phyloP scores from a whole-genome alignment of 495 filamentous ascomycete genomes.

The Ascobolus immersus region DNA sequence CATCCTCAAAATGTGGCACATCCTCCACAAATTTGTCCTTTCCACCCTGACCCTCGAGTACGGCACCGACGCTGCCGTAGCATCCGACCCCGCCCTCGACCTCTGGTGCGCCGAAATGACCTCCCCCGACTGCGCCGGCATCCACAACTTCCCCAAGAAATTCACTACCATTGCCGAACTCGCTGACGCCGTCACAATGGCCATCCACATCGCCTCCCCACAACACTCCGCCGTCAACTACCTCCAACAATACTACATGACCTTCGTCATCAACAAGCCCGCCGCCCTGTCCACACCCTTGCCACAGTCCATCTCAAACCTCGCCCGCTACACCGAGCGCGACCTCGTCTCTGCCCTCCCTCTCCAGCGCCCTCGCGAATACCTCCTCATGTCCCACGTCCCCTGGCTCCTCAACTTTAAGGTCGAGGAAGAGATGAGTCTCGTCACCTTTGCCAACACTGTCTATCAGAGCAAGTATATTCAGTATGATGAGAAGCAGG shows the following conservation, averaged over 20 bases:
- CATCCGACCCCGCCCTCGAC: conserved; percentile 15
- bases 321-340: conserved; percentile 14
- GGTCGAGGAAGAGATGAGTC: conserved; percentile 17
- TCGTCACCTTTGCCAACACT: conserved; percentile 19
- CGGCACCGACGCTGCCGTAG: conserved; percentile 10
- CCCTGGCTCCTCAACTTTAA: conserved; percentile 23
- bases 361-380: conserved; percentile 19
- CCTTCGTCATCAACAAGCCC: conserved; percentile 23
- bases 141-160: neutral
- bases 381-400: conserved; percentile 21
- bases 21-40: conserved; percentile 18
- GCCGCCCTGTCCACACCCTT: conserved; percentile 17
- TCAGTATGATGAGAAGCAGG: too few relatives aligned
- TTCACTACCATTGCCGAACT: conserved; percentile 12
- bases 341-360: conserved; percentile 21
- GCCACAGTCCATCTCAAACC: conserved; percentile 12
- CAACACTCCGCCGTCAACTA: conserved; percentile 27
- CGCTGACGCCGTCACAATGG: conserved; percentile 19
- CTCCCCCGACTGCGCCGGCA: conserved; percentile 11
- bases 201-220: conserved; percentile 26
- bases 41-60: conserved; percentile 13
- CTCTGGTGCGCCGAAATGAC: conserved; percentile 19
- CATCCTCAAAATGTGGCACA: conserved; percentile 20
- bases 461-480: conserved; percentile 15
- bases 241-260: conserved; percentile 25